phyloP scores from a whole-genome alignment of 345 rosid genomes.

The Microcos paniculata region DNA sequence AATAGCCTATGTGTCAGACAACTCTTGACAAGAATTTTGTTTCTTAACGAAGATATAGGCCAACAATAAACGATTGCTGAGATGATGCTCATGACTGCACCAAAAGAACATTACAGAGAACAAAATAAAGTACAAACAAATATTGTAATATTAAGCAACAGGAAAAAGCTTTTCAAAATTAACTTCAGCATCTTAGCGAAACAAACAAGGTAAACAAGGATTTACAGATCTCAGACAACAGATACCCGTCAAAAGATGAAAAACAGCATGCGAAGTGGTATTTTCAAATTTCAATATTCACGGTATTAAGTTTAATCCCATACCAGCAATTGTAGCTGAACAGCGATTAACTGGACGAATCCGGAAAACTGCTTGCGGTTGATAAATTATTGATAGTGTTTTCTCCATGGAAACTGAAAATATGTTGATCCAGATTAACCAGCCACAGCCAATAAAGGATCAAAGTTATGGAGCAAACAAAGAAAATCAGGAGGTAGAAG shows the following conservation, averaged over 20 bases:
- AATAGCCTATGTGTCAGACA: not conserved
- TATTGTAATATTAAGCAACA: not conserved
- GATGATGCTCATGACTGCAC: not conserved
- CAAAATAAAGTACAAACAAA: not conserved
- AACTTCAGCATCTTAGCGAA: not conserved
- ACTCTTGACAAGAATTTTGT: not conserved
- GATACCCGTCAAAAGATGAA: not conserved
- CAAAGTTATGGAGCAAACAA: not conserved
- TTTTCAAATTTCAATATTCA: not conserved
- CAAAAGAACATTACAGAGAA: not conserved
- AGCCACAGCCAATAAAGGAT: not conserved
- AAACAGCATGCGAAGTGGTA: not conserved
- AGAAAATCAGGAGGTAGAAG: not conserved
- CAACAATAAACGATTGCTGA: not conserved
- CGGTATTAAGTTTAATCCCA: not conserved
- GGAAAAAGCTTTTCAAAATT: too few species aligned
- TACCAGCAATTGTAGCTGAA: slow-evolving; percentile 90
- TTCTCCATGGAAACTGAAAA: slow-evolving; percentile 92
- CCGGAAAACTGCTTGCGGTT: slow-evolving; percentile 91
- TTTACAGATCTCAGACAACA: not conserved
- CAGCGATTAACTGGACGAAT: slow-evolving; percentile 88
- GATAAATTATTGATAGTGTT: slow-evolving; percentile 86
- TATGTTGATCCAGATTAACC: not conserved
- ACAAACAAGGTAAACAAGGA: not conserved
- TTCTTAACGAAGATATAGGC: not conserved